These are phyloP conservation scores for Climacium dendroides DNA, from an alignment of 225 moss, liverwort and hornwort species.

Conservation along the genomic window DNA sequence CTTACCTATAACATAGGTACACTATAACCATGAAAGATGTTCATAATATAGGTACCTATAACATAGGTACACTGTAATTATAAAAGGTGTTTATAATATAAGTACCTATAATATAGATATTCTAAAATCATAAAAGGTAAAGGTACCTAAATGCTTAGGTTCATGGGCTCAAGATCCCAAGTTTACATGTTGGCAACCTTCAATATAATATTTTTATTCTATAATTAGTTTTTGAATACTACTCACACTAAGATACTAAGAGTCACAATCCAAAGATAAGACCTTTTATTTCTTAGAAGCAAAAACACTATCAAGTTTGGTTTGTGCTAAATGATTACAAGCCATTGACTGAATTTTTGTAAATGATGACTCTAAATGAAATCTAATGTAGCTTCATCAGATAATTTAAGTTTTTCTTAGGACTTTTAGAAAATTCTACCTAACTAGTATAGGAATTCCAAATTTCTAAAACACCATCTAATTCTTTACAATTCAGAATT, in stretches of 20 bases:
- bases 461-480: not conserved
- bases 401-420: not conserved
- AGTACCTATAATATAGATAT: too few species aligned
- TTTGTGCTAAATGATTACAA: not conserved
- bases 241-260: fast-evolving
- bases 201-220: not conserved
- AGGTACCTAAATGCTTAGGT: not conserved
- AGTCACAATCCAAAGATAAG: not conserved
- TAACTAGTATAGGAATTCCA: fast-evolving
- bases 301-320: not conserved
- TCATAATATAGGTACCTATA: too few species aligned
- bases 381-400: too few species aligned
- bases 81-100: too few species aligned
- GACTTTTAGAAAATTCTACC: not conserved
- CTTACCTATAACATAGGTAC: not conserved
- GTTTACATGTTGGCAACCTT: fast-evolving
- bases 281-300: not conserved
- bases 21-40: not conserved
- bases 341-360: too few species aligned
- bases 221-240: too few species aligned
- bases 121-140: not conserved
- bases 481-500: too few species aligned
- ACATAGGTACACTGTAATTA: too few species aligned
- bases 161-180: not conserved
- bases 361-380: too few species aligned